These are phyloP conservation scores for Emergomyces africanus DNA, from an alignment of 2,329 filamentous ascomycete genomes.

Conservation along the genomic window DNA sequence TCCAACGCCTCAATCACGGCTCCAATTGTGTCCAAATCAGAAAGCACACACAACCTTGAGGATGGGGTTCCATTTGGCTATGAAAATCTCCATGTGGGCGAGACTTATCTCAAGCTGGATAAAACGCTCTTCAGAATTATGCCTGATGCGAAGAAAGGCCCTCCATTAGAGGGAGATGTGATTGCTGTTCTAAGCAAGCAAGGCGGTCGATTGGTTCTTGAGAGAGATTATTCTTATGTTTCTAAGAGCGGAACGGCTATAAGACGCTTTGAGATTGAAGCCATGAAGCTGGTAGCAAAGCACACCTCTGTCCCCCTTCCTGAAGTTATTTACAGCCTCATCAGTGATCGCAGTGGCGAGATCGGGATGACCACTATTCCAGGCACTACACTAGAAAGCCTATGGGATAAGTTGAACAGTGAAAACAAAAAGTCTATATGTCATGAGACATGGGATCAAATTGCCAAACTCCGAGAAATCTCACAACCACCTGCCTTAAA, in stretches of 20 bases:
- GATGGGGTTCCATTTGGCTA: slow-evolving; percentile 4
- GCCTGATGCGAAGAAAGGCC: not conserved
- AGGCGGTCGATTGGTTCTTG: slow-evolving; percentile 4
- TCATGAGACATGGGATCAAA: slow-evolving; percentile 12
- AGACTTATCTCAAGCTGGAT: slow-evolving; percentile 3
- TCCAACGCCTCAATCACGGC: slow-evolving; percentile 4
- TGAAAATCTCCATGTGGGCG: slow-evolving; percentile 4
- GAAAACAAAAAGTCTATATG: slow-evolving; percentile 14
- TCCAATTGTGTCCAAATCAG: slow-evolving; percentile 3
- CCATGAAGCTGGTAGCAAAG: slow-evolving; percentile 8
- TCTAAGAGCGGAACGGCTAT: slow-evolving; percentile 4
- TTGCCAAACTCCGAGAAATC: slow-evolving; percentile 13
- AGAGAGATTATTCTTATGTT: slow-evolving; percentile 4
- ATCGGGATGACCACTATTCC: slow-evolving; percentile 12
- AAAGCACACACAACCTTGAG: not conserved
- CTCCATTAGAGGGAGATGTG: slow-evolving; percentile 2
- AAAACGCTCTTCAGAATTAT: slow-evolving; percentile 1
- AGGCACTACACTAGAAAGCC: slow-evolving; percentile 9
- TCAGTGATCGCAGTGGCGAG: not conserved
- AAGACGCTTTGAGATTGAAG: slow-evolving; percentile 1
- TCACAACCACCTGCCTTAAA: slow-evolving; percentile 9
- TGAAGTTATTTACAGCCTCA: slow-evolving; percentile 9
- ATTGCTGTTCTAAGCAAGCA: slow-evolving; percentile 7
- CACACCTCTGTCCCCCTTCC: slow-evolving; percentile 13
- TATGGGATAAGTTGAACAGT: slow-evolving; percentile 11